Base-by-base conservation (phyloP, 208 protist species). In the Porcisia deanei region DNA sequence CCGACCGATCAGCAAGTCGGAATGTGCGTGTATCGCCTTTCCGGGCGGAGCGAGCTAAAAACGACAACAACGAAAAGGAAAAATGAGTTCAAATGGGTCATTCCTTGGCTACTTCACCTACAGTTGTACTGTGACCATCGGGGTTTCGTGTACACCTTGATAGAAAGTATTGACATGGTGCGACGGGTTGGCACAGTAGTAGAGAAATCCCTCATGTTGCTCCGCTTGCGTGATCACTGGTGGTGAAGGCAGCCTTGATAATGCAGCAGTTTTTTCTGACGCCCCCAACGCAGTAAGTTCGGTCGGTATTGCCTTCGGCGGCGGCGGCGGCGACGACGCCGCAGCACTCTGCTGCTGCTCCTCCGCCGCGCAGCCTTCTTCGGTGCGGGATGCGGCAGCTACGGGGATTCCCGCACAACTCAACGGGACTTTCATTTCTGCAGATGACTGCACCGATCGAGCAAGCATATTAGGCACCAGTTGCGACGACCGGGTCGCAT, bases 101-200 rank as follows among this genome's bases (percentile, higher is more conserved):
- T 34, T 16, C 12, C 7, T 18, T 25, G 7, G 12, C 4, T 52
- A 41, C 41, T 68, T 1, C n/a, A 8, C 41, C 54, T 54, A 81
- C n/a, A 76, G 57, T 9, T 49, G 55, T 20, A 76, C 70, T 14
- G 76, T 39, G 9, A 47, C 55, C 7, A 63, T 63, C 9, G 65
- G 53, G 2, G 52, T 55, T 9, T 72, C 53, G 47, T 37, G 64
- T 0, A 39, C 66, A 59, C 71, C 76, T 55, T 58, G 55, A 55
- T 76, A 76, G 16, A 76, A 75, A 39, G 64, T 49, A 0, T 63
- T 73, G 3, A 77, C 61, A 8, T 10, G 54, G 61, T 58, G 69
- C 22, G 80, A 74, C 20, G 89, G 78, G 54, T 96, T 96, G 20
- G 91, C 91, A 64, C 91, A 96, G 80, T 94, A 94, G 74, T 91